Evolutionary conservation across 129 eudicot genomes (phyloP).

Genomic region (Pulicaria dysenterica): DNA sequence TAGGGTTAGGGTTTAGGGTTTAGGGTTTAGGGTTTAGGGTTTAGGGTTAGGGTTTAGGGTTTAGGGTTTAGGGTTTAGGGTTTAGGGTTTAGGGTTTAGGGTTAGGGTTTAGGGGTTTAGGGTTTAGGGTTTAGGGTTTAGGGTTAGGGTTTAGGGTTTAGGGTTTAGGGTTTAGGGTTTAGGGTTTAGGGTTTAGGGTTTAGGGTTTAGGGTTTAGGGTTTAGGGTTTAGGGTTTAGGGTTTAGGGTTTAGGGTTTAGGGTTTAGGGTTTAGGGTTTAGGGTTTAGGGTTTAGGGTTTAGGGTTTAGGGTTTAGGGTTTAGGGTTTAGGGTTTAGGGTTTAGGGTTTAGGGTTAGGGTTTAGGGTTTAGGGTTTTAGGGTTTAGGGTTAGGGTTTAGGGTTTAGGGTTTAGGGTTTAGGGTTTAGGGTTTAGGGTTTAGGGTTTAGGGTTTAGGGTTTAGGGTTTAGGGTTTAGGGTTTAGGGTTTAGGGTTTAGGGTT

Average conservation of each 20-base stretch:
- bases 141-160: neutral
- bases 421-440: neutral
- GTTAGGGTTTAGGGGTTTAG: neutral
- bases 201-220: conserved; percentile 5
- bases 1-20: neutral
- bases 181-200: neutral
- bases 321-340: neutral
- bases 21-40: neutral
- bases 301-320: neutral
- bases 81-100: neutral
- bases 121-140: neutral
- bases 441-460: conserved; percentile 3
- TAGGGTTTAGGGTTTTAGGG: neutral
- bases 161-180: neutral
- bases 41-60: neutral
- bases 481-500: conserved; percentile 1
- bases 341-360: neutral
- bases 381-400: neutral
- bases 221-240: neutral
- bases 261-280: neutral
- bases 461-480: neutral
- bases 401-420: neutral
- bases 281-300: neutral
- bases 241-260: neutral
- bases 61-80: neutral